Percentiles rank a stretch among this genome's conserved stretches.
Conservation (phyloP, 805 yeast genomes). For the Tetrapisispora pingtungensis region DNA sequence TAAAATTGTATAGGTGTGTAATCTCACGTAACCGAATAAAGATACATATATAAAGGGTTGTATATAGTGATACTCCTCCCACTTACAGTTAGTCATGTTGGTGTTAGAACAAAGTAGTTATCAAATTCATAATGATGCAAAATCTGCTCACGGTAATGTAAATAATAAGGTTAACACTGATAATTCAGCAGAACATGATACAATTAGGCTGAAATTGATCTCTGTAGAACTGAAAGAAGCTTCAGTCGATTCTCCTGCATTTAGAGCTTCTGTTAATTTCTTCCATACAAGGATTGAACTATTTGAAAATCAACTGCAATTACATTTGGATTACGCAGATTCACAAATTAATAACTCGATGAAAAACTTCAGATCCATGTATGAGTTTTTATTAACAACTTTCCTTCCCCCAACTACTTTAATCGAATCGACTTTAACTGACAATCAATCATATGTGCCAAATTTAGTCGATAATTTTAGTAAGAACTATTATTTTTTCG, state of each 20-base stretch:
- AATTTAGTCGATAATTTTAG: constrained; percentile 12
- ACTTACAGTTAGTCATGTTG: too few relatives aligned
- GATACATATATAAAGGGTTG: too few relatives aligned
- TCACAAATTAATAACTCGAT: constrained; percentile 33
- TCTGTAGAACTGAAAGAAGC: constrained; percentile 16
- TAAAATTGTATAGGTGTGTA: too few relatives aligned
- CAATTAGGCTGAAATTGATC: constrained; percentile 6
- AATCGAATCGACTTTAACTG: constrained; percentile 47
- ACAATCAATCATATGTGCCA: constrained; percentile 58
- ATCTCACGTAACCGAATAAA: too few relatives aligned
- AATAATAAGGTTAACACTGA: too few relatives aligned
- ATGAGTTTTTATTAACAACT: constrained; percentile 37
- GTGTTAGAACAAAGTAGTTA: too few relatives aligned
- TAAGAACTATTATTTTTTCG: constrained; percentile 12
- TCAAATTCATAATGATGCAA: too few relatives aligned
- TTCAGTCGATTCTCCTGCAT: constrained; percentile 54
- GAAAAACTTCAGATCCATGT: constrained; percentile 37
- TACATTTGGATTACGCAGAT: constrained; percentile 34
- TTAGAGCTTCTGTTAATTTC: constrained; percentile 67
- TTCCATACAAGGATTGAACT: constrained; percentile 46
- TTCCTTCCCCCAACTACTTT: constrained; percentile 38
- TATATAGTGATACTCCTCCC: too few relatives aligned
- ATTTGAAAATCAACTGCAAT: constrained; percentile 57
- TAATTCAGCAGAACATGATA: neutral
- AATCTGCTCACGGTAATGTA: too few relatives aligned